Base-by-base conservation (phyloP, 345 rosid species). In the Balakata baccata region DNA sequence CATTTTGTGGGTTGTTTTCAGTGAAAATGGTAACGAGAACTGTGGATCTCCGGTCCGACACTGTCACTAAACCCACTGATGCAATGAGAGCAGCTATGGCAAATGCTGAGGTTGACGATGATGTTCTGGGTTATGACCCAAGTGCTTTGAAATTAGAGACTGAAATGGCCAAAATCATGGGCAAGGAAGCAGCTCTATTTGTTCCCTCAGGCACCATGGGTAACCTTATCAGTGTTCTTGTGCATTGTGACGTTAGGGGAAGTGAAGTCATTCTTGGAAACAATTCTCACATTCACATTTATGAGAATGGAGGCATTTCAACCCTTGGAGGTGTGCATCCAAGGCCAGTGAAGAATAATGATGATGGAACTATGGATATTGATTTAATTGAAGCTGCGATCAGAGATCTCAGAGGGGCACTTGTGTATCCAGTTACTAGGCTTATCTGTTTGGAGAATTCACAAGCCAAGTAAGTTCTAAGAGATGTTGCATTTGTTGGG, bases 171-270 rank as follows among this genome's bases (percentile, higher is more conserved):
- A 86, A 79, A 80, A 82, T 92, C 62, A 83, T 69, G 12, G 92
- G 94, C 66, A 95, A 95, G 87, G 99, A 95, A 79, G 96, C 93
- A 1, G 98, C 90, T 3, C 81, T 95, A 34, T 95, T 84, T 77
- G 96, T 95, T 66, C 97, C 98, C 0, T 92, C 99, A 3, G 99
- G 99, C 50, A 92, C 98, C 8, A 95, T 92, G 98, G 97, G 94
- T 41, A 95, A 95, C 85, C 90, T 92, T 46, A 86, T 92, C 25
- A 91, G 99, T 56, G 96, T 95, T 38, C 90, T 95, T 54, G 94
- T 91, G 65, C 98, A 92, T 70, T 95, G 99, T 72, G 89, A 91
- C 50, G 74, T 82, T 69, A 82, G 98, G 69, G 99, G 97, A n/a
- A 95, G 98, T 71, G 98, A 95, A 81, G 90, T 91, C 71, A 91